Percentiles rank a stretch among this genome's conserved stretches.
Conservation (phyloP, 176 grass and related monocot genomes). For the Musa beccarii region DNA sequence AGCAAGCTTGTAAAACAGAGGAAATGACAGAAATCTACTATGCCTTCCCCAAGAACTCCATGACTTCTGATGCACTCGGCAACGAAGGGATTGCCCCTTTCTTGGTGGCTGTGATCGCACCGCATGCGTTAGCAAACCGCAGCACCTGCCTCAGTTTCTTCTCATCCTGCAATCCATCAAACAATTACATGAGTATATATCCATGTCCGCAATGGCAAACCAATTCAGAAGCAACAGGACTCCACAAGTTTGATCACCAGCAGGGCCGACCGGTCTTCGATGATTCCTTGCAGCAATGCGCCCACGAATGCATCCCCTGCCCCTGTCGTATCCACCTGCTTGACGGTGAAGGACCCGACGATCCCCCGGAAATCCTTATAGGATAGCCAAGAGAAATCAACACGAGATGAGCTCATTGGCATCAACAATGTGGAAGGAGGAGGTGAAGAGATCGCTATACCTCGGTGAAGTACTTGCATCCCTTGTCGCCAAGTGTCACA, state of each 20-base stretch:
- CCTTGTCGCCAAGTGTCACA: conserved; percentile 4
- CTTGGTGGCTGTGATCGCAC: conserved; percentile 7
- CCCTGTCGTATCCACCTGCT: conserved; percentile 10
- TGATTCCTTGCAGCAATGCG: background rate
- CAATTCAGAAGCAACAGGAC: background rate
- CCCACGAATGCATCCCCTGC: conserved; percentile 13
- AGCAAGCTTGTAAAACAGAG: background rate
- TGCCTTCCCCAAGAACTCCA: background rate
- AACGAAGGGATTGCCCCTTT: conserved; percentile 19
- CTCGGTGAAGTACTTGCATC: conserved; percentile 17
- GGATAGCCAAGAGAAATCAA: too few relatives aligned
- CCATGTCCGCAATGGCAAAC: background rate
- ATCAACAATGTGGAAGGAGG: background rate
- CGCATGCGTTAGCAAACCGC: conserved; percentile 11
- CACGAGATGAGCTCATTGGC: background rate
- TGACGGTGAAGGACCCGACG: conserved; percentile 1
- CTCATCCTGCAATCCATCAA: conserved; percentile 10
- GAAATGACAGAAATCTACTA: background rate
- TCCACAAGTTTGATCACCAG: background rate
- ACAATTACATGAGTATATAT: background rate
- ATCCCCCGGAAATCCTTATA: conserved; percentile 10
- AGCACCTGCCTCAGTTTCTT: conserved; percentile 13
- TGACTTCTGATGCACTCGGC: conserved; percentile 8
- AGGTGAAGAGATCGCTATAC: background rate
- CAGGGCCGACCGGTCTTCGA: background rate